phyloP scores from a whole-genome alignment of 805 yeast species.

The Zygoascus biomembranicola region DNA sequence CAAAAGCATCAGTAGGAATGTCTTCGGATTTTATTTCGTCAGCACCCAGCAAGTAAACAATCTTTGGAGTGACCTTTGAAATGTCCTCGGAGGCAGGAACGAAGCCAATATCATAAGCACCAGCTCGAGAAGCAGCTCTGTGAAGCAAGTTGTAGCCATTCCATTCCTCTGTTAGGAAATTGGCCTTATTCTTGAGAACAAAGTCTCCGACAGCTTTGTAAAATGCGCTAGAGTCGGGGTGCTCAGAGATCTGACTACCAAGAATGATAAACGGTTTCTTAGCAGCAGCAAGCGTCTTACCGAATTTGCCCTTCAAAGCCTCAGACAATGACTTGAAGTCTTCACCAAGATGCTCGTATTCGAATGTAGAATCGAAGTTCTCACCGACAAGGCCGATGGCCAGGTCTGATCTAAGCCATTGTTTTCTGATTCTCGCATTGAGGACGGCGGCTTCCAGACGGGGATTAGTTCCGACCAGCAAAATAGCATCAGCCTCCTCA shows the following conservation, averaged over 20 bases:
- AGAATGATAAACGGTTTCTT: constrained; percentile 69
- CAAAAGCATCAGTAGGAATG: constrained; percentile 78
- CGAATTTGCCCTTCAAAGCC: constrained; percentile 62
- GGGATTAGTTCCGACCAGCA: constrained; percentile 80
- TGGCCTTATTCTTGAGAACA: constrained; percentile 41
- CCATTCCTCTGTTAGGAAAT: constrained; percentile 67
- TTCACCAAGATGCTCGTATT: constrained; percentile 53
- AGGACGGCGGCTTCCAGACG: constrained; percentile 85
- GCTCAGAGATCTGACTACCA: constrained; percentile 72
- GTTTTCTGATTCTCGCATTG: constrained; percentile 74
- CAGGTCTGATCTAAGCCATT: constrained; percentile 66
- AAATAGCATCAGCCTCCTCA: constrained; percentile 74
- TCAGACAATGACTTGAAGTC: constrained; percentile 45
- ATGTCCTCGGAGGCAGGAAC: constrained; percentile 42
- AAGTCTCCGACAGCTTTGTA: constrained; percentile 55
- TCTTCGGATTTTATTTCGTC: constrained; percentile 65
- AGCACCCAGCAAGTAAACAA: constrained; percentile 75
- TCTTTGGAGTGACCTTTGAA: constrained; percentile 49
- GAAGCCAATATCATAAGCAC: constrained; percentile 81
- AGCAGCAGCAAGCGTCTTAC: constrained; percentile 58
- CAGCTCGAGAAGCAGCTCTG: constrained; percentile 81
- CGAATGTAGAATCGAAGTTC: constrained; percentile 68
- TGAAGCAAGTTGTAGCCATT: constrained; percentile 74
- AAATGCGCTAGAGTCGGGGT: constrained; percentile 53
- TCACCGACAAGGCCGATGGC: constrained; percentile 63